Evolutionary conservation across 2,329 filamentous ascomycete genomes (phyloP).

Genomic region (Aspergillus neotritici): DNA sequence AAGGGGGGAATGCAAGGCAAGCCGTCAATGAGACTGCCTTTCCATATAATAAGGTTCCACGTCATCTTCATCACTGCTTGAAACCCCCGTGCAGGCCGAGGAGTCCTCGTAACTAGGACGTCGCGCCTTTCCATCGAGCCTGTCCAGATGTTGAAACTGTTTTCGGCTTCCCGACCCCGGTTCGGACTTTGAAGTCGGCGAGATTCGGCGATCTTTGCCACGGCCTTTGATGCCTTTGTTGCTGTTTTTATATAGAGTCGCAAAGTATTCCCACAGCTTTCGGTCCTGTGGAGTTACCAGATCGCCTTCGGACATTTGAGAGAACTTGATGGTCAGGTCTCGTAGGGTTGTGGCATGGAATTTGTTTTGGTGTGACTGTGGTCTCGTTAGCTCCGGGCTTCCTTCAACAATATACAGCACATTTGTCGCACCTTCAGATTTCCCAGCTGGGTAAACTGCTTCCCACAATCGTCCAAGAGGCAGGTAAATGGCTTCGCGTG

Average conservation of each 20-base stretch:
- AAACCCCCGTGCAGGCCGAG: slow-evolving; percentile 26
- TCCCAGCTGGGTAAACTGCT: slow-evolving; percentile 82
- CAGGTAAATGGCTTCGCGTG: slow-evolving; percentile 74
- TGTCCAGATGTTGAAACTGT: slow-evolving; percentile 17
- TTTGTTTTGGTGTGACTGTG: slow-evolving; percentile 83
- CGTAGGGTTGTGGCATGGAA: slow-evolving; percentile 75
- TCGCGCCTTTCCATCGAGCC: slow-evolving; percentile 22
- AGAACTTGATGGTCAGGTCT: slow-evolving; percentile 65
- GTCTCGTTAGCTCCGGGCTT: slow-evolving; percentile 5
- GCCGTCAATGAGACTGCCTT: slow-evolving; percentile 15
- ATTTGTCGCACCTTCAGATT: slow-evolving; percentile 70
- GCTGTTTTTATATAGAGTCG: slow-evolving; percentile 87
- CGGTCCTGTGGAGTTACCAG: slow-evolving; percentile 63
- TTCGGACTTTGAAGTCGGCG: slow-evolving; percentile 25
- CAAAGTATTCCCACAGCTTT: slow-evolving; percentile 79
- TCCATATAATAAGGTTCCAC: slow-evolving; percentile 24
- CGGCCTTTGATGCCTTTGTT: slow-evolving; percentile 98
- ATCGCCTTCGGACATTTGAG: slow-evolving; percentile 56
- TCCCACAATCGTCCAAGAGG: slow-evolving; percentile 74
- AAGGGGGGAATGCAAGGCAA: background rate
- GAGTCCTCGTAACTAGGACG: slow-evolving; percentile 25
- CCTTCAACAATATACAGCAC: background rate
- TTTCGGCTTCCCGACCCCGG: slow-evolving; percentile 7
- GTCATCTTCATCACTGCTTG: slow-evolving; percentile 32
- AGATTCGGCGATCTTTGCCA: slow-evolving; percentile 65